Percentiles rank a stretch among this genome's conserved stretches.
phyloP scores from a whole-genome alignment of 768 basidiomycete genomes.

The Amanita polypyramis region DNA sequence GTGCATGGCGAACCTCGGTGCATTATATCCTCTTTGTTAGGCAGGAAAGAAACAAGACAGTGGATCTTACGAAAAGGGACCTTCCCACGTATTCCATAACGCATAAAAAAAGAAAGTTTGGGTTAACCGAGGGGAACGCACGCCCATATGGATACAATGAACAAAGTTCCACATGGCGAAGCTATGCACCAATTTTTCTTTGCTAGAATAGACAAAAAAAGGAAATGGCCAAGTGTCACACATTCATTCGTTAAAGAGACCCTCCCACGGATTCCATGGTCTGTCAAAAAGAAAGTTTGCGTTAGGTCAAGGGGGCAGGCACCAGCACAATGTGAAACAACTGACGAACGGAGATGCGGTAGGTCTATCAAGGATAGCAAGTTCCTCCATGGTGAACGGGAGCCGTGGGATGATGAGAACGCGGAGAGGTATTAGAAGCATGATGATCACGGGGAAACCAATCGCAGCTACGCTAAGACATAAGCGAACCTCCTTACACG shows the following conservation, averaged over 20 bases:
- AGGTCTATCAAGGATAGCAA: conserved; percentile 80
- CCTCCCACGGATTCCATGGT: conserved; percentile 15
- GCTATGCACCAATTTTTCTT: too few species aligned
- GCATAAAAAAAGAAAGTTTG: too few species aligned
- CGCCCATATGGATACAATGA: too few species aligned
- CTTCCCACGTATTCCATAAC: too few species aligned
- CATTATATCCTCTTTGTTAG: too few species aligned
- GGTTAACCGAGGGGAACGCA: too few species aligned
- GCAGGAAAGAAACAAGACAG: too few species aligned
- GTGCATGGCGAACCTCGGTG: too few species aligned
- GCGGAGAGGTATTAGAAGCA: conserved; percentile 71
- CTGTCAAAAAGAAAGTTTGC: conserved; percentile 3
- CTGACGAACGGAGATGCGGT: conserved; percentile 82
- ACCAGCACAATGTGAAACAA: conserved; percentile 11
- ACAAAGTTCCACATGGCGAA: too few species aligned
- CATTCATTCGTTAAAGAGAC: not conserved
- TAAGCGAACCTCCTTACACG: not conserved
- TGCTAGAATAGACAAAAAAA: too few species aligned
- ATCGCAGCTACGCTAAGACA: conserved; percentile 53
- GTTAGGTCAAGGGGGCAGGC: not conserved
- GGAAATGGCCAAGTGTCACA: not conserved
- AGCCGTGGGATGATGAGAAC: conserved; percentile 61
- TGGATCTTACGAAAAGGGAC: too few species aligned
- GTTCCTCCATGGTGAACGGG: conserved; percentile 67
- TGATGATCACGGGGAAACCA: conserved; percentile 84